These are phyloP conservation scores for Sphenostylis stenocarpa DNA, from an alignment of 306 rosid genomes.

Conservation along the genomic window DNA sequence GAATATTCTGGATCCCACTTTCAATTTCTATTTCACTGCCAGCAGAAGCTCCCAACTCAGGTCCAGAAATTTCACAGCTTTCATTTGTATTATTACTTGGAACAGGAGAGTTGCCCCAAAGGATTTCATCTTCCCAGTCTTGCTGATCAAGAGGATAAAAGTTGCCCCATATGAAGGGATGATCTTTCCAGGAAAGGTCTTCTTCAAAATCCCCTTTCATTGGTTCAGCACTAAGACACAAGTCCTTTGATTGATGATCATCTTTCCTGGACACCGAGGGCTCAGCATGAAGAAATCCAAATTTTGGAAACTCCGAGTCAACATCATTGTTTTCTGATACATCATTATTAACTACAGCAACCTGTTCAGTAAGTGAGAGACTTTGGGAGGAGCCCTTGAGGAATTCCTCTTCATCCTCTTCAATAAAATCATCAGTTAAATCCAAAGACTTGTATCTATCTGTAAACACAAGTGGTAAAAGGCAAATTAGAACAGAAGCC, in stretches of 20 bases:
- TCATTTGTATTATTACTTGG: conserved; percentile 46
- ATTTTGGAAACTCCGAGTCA: conserved; percentile 51
- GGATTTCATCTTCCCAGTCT: conserved; percentile 86
- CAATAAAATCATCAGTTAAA: conserved; percentile 65
- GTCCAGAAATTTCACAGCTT: conserved; percentile 66
- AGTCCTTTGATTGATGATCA: conserved; percentile 45
- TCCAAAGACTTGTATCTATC: conserved; percentile 64
- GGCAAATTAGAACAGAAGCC: conserved; percentile 28
- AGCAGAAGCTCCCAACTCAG: conserved; percentile 55
- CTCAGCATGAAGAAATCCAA: conserved; percentile 55
- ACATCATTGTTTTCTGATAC: conserved; percentile 47
- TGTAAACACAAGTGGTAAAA: conserved; percentile 36
- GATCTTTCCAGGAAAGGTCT: conserved; percentile 41
- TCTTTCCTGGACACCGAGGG: conserved; percentile 39
- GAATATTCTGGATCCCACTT: conserved; percentile 43
- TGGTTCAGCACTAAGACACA: conserved; percentile 63
- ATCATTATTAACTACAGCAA: conserved; percentile 38
- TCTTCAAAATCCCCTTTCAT: conserved; percentile 53
- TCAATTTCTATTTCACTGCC: conserved; percentile 55
- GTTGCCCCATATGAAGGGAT: conserved; percentile 40
- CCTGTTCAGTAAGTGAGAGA: conserved; percentile 49
- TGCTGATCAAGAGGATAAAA: conserved; percentile 87
- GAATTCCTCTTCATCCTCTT: conserved; percentile 94
- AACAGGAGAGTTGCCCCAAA: conserved; percentile 85
- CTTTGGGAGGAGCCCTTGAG: conserved; percentile 56